A percentile compares a stretch with the other conserved stretches of the same genome.
These are phyloP conservation scores for Solanum chmielewskii DNA, from an alignment of 257 asterid species.

Conservation along the genomic window DNA sequence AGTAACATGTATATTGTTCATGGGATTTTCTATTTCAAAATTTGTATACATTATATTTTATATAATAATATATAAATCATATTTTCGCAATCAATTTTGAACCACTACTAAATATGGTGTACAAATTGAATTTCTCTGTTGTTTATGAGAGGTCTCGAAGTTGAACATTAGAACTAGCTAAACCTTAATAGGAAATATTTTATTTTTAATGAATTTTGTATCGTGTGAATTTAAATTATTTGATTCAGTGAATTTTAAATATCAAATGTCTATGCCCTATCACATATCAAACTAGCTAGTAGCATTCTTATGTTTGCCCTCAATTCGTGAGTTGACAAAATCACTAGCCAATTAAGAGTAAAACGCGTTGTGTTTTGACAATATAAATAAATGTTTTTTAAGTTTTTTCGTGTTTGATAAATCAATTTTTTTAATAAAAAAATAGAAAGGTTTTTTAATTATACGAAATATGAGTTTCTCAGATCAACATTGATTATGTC, in stretches of 20 bases:
- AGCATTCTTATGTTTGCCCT: not conserved
- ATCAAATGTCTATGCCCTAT: not conserved
- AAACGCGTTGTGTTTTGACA: not conserved
- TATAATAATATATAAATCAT: no score
- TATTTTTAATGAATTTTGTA: no score
- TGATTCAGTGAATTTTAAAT: fast-evolving
- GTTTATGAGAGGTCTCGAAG: fast-evolving
- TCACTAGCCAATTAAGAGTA: not conserved
- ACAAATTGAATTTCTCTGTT: not conserved
- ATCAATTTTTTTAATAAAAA: no score
- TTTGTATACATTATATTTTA: not conserved
- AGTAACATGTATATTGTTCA: not conserved
- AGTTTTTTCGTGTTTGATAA: not conserved
- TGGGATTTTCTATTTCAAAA: not conserved
- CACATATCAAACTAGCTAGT: not conserved
- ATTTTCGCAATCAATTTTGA: not conserved
- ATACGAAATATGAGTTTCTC: not conserved
- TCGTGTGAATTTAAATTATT: not conserved
- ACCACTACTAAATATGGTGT: not conserved
- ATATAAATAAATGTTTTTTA: fast-evolving
- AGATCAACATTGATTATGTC: not conserved
- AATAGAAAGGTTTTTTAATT: no score
- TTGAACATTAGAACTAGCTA: fast-evolving
- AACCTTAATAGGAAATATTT: fast-evolving
- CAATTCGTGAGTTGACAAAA: not conserved